Evolutionary conservation across 768 basidiomycete species (phyloP).

Genomic region (Polyporus arcularius): DNA sequence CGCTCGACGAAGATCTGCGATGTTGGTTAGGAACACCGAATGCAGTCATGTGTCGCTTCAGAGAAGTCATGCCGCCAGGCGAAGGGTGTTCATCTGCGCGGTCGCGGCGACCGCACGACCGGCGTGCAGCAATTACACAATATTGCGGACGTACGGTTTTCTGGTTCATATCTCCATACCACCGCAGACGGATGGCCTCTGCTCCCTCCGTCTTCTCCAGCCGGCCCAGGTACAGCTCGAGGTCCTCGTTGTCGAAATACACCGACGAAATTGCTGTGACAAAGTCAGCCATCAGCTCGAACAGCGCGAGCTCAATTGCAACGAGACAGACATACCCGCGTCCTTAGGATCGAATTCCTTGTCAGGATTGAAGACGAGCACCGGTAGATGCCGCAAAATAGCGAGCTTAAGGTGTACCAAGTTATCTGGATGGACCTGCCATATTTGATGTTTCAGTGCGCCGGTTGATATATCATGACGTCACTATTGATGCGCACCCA

Average conservation of each 20-base stretch:
- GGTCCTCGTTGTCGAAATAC: constrained; percentile 94
- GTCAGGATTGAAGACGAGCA: constrained; percentile 45
- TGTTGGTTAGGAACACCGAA: neutral
- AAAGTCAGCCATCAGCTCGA: neutral
- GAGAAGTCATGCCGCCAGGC: neutral
- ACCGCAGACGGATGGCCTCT: constrained; percentile 92
- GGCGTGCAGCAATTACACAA: too few relatives aligned
- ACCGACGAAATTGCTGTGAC: constrained; percentile 88
- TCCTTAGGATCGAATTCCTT: constrained; percentile 62
- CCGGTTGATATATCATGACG: neutral
- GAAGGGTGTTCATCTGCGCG: too few relatives aligned
- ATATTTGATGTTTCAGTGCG: constrained; percentile 41
- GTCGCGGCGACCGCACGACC: too few relatives aligned
- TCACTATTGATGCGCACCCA: constrained; percentile 59
- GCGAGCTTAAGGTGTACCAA: constrained; percentile 56
- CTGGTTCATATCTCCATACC: constrained; percentile 89
- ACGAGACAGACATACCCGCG: constrained; percentile 48
- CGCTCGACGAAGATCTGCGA: constrained; percentile 82
- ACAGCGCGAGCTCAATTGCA: neutral
- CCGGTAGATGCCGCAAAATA: constrained; percentile 89
- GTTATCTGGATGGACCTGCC: constrained; percentile 34
- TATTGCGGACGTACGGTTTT: constrained; percentile 60
- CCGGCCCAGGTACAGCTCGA: constrained; percentile 94
- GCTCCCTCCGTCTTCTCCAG: constrained; percentile 99
- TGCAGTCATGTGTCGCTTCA: neutral